Conservation (phyloP, 208 protist genomes). For the Crithidia expoeki region DNA sequence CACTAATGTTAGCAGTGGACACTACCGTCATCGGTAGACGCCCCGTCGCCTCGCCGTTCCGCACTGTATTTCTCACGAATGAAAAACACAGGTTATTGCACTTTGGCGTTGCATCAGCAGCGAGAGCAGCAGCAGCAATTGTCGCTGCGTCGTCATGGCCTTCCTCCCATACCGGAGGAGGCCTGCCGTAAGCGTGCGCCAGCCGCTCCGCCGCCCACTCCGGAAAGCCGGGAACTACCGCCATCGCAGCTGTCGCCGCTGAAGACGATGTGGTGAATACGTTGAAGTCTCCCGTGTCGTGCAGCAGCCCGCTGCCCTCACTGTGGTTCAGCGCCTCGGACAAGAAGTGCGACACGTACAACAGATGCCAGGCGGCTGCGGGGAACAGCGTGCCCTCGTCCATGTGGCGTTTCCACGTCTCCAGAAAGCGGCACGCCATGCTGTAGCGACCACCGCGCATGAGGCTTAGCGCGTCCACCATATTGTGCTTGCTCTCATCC, state of each 20-base stretch:
- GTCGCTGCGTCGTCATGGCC: not conserved
- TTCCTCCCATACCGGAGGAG: constrained; percentile 34
- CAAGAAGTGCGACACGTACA: constrained; percentile 11
- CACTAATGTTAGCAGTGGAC: not conserved
- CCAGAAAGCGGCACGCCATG: constrained; percentile 2
- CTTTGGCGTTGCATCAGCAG: not conserved
- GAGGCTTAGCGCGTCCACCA: constrained; percentile 10
- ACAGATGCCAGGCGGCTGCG: constrained; percentile 1
- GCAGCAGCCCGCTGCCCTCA: not conserved
- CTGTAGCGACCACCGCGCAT: constrained; percentile 28
- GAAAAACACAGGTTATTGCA: constrained; percentile 3
- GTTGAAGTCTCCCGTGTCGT: not conserved
- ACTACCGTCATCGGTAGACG: not conserved
- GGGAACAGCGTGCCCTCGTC: not conserved
- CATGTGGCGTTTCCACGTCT: not conserved
- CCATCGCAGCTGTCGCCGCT: not conserved
- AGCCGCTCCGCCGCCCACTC: constrained; percentile 20
- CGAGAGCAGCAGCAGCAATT: not conserved
- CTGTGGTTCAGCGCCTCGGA: not conserved
- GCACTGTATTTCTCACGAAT: not conserved
- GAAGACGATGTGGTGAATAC: not conserved
- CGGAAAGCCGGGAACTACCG: not conserved
- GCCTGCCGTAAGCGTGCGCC: constrained; percentile 15
- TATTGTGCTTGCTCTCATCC: constrained; percentile 10
- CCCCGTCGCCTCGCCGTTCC: not conserved